Evolutionary conservation across 768 basidiomycete genomes (phyloP).

Genomic region (Suillus discolor): DNA sequence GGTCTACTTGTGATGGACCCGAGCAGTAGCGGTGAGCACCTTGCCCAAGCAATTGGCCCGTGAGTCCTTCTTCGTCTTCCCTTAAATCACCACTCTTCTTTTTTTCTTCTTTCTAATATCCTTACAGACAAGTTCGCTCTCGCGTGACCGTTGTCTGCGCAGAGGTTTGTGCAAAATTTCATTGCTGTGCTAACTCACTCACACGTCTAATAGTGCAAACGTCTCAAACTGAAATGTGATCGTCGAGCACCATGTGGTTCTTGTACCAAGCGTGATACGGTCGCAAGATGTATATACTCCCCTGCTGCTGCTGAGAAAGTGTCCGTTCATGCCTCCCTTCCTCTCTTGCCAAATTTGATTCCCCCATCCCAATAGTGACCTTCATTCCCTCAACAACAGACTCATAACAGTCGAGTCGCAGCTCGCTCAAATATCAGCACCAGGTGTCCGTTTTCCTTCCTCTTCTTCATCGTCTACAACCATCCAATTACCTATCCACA

Average conservation of each 20-base stretch:
- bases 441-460: slow-evolving; percentile 27
- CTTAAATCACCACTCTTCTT: slow-evolving; percentile 11
- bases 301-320: slow-evolving; percentile 87
- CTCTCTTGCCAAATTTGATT: background rate
- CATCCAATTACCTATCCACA: slow-evolving; percentile 35
- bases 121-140: slow-evolving; percentile 64
- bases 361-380: slow-evolving; percentile 48
- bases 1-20: background rate
- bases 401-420: slow-evolving; percentile 69
- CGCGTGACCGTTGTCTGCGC: slow-evolving; percentile 82
- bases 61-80: slow-evolving; percentile 21
- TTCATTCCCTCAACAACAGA: slow-evolving; percentile 83
- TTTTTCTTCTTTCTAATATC: slow-evolving; percentile 6
- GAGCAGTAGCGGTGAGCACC: slow-evolving; percentile 2
- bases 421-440: slow-evolving; percentile 48
- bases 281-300: slow-evolving; percentile 73
- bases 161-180: slow-evolving; percentile 51
- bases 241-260: slow-evolving; percentile 75
- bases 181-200: background rate
- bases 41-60: slow-evolving; percentile 26
- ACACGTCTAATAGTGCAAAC: slow-evolving; percentile 66
- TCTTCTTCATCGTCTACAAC: slow-evolving; percentile 25
- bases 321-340: slow-evolving; percentile 40
- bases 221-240: slow-evolving; percentile 86
- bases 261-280: slow-evolving; percentile 79